A percentile compares a stretch with the other conserved stretches of the same genome.
phyloP scores from a whole-genome alignment of 345 rosid genomes.

The Salix caprea region DNA sequence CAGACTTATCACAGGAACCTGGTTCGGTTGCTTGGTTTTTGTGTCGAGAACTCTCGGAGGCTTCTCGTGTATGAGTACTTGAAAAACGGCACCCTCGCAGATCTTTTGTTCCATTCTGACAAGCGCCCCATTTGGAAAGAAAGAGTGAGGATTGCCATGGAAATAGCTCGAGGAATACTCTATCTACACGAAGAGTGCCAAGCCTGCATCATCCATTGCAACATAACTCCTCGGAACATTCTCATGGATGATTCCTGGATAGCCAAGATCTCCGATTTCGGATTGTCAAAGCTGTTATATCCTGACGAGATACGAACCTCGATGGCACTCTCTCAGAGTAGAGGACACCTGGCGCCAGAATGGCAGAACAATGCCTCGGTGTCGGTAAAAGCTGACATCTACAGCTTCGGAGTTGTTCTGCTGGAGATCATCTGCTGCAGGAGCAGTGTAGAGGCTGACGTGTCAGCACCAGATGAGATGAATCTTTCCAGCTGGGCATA shows the following conservation, averaged over 20 bases:
- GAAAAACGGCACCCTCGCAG: constrained; percentile 17
- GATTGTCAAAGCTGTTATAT: constrained; percentile 20
- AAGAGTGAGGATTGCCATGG: constrained; percentile 13
- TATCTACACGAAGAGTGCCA: constrained; percentile 24
- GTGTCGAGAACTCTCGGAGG: constrained; percentile 16
- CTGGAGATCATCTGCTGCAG: constrained; percentile 29
- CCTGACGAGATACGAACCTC: constrained; percentile 19
- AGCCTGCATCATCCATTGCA: constrained; percentile 23
- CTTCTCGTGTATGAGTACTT: constrained; percentile 28
- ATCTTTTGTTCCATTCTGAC: background rate
- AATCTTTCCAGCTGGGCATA: constrained; percentile 23
- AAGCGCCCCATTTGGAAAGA: constrained; percentile 9
- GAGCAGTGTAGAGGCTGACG: constrained; percentile 6
- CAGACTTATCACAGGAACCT: constrained; percentile 31
- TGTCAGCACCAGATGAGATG: constrained; percentile 5
- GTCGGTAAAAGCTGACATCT: constrained; percentile 18
- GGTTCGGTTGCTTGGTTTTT: constrained; percentile 28
- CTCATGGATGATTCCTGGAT: constrained; percentile 21
- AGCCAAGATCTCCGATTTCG: constrained; percentile 21
- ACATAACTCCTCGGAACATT: constrained; percentile 17
- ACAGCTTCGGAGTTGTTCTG: constrained; percentile 29
- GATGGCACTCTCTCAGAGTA: constrained; percentile 1
- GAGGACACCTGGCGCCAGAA: constrained; percentile 27
- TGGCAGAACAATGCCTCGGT: constrained; percentile 9
- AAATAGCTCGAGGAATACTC: constrained; percentile 16